These are phyloP conservation scores for Aurinia saxatilis DNA, from an alignment of 345 rosid species.

Conservation along the genomic window DNA sequence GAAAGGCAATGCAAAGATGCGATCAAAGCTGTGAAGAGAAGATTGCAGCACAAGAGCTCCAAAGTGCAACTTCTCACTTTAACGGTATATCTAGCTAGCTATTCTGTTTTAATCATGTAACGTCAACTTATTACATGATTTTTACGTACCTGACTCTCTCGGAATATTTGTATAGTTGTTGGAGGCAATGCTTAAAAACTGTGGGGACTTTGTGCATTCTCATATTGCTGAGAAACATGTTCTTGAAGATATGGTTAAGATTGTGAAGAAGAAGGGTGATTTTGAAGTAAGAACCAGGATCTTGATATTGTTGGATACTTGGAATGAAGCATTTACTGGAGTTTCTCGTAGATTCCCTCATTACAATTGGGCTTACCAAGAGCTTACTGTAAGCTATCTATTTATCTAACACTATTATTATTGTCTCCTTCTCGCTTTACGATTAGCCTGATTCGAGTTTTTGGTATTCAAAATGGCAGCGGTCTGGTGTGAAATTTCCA, in stretches of 20 bases:
- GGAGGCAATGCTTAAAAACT: slow-evolving; percentile 95
- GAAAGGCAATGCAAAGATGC: slow-evolving; percentile 86
- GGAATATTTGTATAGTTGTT: slow-evolving; percentile 40
- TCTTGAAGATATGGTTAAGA: slow-evolving; percentile 80
- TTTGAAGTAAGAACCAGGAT: slow-evolving; percentile 72
- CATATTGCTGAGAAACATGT: slow-evolving; percentile 79
- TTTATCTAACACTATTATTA: too few relatives aligned
- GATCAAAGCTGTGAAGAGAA: slow-evolving; percentile 79
- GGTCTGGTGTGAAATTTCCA: slow-evolving; percentile 71
- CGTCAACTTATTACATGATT: too few relatives aligned
- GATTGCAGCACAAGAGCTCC: slow-evolving; percentile 74
- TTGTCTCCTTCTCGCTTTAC: too few relatives aligned
- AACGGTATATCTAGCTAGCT: too few relatives aligned
- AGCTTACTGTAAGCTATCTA: slow-evolving; percentile 50
- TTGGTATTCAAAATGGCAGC: slow-evolving; percentile 32
- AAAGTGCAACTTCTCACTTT: slow-evolving; percentile 82
- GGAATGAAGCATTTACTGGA: slow-evolving; percentile 97
- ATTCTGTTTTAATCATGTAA: neutral
- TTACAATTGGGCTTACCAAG: slow-evolving; percentile 82
- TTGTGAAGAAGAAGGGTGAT: slow-evolving; percentile 77
- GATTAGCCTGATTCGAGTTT: neutral
- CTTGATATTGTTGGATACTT: slow-evolving; percentile 73
- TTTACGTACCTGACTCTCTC: neutral
- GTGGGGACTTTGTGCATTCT: slow-evolving; percentile 75
- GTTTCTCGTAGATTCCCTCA: slow-evolving; percentile 67